Evolutionary conservation across 75 land plant genomes (phyloP), one percentile per base, ranked within the genome.

Genomic region (Adiantum capillusveneris): DNA sequence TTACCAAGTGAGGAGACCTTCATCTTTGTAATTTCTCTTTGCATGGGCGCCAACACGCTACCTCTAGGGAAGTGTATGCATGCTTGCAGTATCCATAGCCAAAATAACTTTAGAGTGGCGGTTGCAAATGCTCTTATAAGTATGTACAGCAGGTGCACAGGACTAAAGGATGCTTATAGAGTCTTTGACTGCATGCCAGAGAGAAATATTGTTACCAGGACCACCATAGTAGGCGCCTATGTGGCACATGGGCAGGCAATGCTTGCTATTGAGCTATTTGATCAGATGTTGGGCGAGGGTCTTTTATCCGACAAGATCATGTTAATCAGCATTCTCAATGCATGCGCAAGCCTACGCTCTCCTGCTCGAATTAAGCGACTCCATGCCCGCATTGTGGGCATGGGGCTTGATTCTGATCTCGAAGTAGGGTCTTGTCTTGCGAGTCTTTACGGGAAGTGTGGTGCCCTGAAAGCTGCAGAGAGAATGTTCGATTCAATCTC

Each of bases 301-400:
- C 59, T 73, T 59, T 30, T 25, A 25, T 80, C 82, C 1, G 77
- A 83, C 56, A 55, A 73, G 1, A 42, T 80, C 46, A 50, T 58
- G 49, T 50, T 62, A 13, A 45, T 71, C 22, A 58, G 54, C 24
- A 31, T 71, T 37, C 26, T 65, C 6, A 44, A 59, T 44, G 73
- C 73, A 25, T 84, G 88, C 59, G 79, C 85, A 11, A 71, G 61
- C 51, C 58, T 79, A 28, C 27, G 51, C 29, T 74, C 73, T 27
- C 43, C 75, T 26, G 62, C 31, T 31, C 80, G 75, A 51, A 84
- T 82, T 13, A n/a, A 7, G 65, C 75, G 73, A 42, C 60, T 79
- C 46, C 92, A 87, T 57, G 75, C 17, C 13, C 22, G 18, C 50
- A 6, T 46, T 14, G 6, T n/a, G 2, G 50, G 50, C 50, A 18